These are phyloP conservation scores for Linum usitatissimum DNA, from an alignment of 345 rosid species.

Conservation along the genomic window DNA sequence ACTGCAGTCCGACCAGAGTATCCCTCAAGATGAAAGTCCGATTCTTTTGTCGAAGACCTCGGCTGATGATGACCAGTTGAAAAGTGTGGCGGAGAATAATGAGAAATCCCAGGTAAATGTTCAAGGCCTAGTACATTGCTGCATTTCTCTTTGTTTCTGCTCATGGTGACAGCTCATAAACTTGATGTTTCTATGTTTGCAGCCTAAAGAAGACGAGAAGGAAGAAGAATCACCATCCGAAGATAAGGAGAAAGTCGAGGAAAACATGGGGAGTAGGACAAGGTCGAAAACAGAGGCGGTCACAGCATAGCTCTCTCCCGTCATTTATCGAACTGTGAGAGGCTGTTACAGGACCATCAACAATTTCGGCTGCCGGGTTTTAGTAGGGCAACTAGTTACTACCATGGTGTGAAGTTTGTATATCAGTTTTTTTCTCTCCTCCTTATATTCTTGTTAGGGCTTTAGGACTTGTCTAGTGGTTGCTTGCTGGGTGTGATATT, in stretches of 20 bases:
- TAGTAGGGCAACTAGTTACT: neutral
- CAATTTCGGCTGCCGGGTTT: neutral
- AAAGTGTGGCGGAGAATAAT: neutral
- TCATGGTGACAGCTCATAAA: neutral
- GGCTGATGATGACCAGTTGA: neutral
- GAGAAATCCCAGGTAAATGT: neutral
- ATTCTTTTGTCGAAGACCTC: neutral
- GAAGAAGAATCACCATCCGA: neutral
- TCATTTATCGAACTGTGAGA: neutral
- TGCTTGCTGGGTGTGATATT: neutral
- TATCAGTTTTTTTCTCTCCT: neutral
- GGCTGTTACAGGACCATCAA: neutral
- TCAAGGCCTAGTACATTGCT: neutral
- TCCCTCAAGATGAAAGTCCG: neutral
- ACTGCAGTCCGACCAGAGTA: neutral
- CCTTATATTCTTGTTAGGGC: neutral
- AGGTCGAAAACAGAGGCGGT: constrained; percentile 1
- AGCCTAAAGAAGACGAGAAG: neutral
- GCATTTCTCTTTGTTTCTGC: neutral
- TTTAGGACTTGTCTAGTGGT: neutral
- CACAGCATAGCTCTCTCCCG: neutral
- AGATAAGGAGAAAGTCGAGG: neutral
- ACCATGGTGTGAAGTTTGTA: neutral
- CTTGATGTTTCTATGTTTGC: neutral
- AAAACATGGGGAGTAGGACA: neutral